phyloP scores from a whole-genome alignment of 257 asterid species.

The Gardenia jasminoides region DNA sequence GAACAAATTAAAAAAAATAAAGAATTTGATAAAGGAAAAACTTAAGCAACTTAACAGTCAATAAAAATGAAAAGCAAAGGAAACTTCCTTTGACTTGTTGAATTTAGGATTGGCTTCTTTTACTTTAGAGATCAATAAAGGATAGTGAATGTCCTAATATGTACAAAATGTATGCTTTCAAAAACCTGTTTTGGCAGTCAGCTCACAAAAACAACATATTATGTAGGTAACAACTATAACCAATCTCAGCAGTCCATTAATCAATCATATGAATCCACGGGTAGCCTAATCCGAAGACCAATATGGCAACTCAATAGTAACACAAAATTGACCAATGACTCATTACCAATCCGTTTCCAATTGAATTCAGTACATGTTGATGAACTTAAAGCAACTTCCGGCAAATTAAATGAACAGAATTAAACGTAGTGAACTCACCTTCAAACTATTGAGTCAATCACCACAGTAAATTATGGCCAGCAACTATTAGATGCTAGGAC shows the following conservation, averaged over 20 bases:
- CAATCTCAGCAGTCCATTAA: neutral
- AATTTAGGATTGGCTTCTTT: too few species aligned
- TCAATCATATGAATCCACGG: neutral
- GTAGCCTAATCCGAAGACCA: neutral
- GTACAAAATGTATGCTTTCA: too few species aligned
- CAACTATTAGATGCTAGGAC: too few species aligned
- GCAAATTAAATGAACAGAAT: neutral
- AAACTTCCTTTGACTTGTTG: too few species aligned
- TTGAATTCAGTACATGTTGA: neutral
- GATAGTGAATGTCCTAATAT: too few species aligned
- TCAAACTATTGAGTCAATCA: neutral
- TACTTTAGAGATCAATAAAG: too few species aligned
- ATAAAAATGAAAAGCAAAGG: too few species aligned
- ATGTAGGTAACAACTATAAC: neutral
- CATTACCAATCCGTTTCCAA: neutral
- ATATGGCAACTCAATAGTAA: neutral
- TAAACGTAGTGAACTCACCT: constrained; percentile 21
- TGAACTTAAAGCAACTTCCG: neutral
- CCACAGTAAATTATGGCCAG: too few species aligned
- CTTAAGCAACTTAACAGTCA: too few species aligned
- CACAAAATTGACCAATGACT: neutral
- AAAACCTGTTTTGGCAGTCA: neutral
- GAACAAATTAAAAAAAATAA: too few species aligned
- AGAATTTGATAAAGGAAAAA: too few species aligned
- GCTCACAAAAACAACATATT: too few species aligned